phyloP scores from a whole-genome alignment of 345 rosid species.

The Camelina hispida region DNA sequence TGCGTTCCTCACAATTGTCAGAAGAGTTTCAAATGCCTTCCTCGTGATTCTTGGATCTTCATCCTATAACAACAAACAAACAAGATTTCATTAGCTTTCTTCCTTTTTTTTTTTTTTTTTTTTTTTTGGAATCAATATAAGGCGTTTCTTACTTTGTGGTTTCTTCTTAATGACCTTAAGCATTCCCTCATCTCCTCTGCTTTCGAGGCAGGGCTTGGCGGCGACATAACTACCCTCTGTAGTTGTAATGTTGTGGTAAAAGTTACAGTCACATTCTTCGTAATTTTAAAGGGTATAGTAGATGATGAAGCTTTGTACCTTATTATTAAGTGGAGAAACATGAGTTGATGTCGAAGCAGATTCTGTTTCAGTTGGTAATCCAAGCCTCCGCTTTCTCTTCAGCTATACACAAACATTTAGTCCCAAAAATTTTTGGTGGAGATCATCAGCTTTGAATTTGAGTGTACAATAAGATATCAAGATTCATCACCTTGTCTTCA shows the following conservation, averaged over 20 bases:
- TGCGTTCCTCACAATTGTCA: constrained; percentile 64
- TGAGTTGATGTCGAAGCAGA: constrained; percentile 32
- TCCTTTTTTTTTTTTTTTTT: neutral
- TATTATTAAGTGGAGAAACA: constrained; percentile 30
- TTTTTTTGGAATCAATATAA: neutral
- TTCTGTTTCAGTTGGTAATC: constrained; percentile 46
- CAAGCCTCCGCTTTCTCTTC: constrained; percentile 64
- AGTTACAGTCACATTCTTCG: neutral
- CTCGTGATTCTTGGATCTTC: constrained; percentile 56
- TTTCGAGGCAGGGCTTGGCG: constrained; percentile 33
- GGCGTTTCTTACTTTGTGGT: constrained; percentile 53
- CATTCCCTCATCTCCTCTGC: constrained; percentile 69
- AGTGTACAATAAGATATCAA: neutral
- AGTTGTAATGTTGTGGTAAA: neutral
- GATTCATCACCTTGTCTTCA: constrained; percentile 71
- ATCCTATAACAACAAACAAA: constrained; percentile 46
- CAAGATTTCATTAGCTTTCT: neutral
- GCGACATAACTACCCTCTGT: constrained; percentile 4
- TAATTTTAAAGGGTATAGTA: neutral
- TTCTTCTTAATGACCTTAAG: constrained; percentile 67
- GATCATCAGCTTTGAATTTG: neutral
- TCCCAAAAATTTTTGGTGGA: neutral
- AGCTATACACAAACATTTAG: constrained; percentile 41
- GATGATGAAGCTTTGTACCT: constrained; percentile 36
- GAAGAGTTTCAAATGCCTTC: constrained; percentile 72